Conservation (phyloP, 257 asterid species). For the Thymus mandschuricus region DNA sequence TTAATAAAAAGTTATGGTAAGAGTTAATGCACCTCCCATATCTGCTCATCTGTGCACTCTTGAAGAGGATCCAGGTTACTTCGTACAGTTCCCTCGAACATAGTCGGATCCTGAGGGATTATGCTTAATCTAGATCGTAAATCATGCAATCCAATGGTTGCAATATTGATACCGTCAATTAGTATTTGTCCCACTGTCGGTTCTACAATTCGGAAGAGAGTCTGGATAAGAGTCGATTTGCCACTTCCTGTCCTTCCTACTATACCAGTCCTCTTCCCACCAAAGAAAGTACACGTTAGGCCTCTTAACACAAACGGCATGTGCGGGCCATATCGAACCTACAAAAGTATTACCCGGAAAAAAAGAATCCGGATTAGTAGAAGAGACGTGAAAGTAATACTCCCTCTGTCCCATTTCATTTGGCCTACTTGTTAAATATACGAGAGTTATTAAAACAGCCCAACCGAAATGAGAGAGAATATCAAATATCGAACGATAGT, state of each 20-base stretch:
- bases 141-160: conserved; percentile 79
- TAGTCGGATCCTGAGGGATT: conserved; percentile 97
- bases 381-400: too few species aligned
- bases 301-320: conserved; percentile 89
- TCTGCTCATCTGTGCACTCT: conserved; percentile 75
- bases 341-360: conserved; percentile 17
- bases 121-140: conserved; percentile 79
- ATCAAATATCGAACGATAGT: too few species aligned
- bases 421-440: too few species aligned
- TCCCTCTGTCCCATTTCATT: too few species aligned
- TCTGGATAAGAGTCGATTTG: conserved; percentile 85
- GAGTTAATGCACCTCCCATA: conserved; percentile 75
- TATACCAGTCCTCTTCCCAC: conserved; percentile 80
- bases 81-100: conserved; percentile 91
- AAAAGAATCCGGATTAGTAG: too few species aligned
- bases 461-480: too few species aligned
- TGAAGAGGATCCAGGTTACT: conserved; percentile 82
- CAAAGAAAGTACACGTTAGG: conserved; percentile 75
- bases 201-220: conserved; percentile 84
- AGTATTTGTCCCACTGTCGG: conserved; percentile 68
- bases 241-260: conserved; percentile 99
- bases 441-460: too few species aligned
- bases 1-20: background rate
- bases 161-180: conserved; percentile 67
- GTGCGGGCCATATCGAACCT: conserved; percentile 87